Evolutionary conservation across 345 rosid species (phyloP), one percentile per base, ranked within the genome.

Genomic region (Psidium guajava): DNA sequence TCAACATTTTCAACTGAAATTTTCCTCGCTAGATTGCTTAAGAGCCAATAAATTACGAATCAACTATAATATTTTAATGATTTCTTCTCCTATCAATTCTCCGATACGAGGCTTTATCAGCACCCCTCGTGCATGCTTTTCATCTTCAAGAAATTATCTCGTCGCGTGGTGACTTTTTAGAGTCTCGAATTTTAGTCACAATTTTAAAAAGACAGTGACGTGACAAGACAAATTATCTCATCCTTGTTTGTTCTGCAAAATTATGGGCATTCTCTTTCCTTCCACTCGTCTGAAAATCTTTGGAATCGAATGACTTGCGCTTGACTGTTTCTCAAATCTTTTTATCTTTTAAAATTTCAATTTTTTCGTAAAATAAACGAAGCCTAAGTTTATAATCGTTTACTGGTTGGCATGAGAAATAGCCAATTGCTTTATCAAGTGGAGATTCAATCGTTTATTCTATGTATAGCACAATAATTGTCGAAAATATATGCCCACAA

Each of bases 41-140:
- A 7, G 20, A 44, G 47, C 0, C 0, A 2, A 15, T 64, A 9
- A 64, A 5, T 64, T 64, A 8, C 0, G 6, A 28, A 3, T 27
- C 0, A 13, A 59, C 1, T 27, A 59, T 59, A 59, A 59, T 59
- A 10, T 59, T 27, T 6, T 14, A 27, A 27, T 27, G 0, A 1
- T 27, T 59, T 27, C 20, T 2, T 15, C 6, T 59, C 14, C 6
- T 36, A 27, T 8, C 7, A 59, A 59, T 59, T 32, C 5, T 28
- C 2, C 5, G 3, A 13, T 59, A 20, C 0, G 1, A 14, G 32
- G 36, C 0, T n/a, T 3, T 59, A 59, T 59, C 10, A 0, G 13
- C 10, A 0, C 14, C 36, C 8, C 15, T 59, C 0, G 4, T 0
- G 2, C 1, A 0, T n/a, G 20, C 73, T 59, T 59, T 59, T 3